phyloP scores from a whole-genome alignment of 2,329 filamentous ascomycete genomes.

The Hypoxylon sp. region DNA sequence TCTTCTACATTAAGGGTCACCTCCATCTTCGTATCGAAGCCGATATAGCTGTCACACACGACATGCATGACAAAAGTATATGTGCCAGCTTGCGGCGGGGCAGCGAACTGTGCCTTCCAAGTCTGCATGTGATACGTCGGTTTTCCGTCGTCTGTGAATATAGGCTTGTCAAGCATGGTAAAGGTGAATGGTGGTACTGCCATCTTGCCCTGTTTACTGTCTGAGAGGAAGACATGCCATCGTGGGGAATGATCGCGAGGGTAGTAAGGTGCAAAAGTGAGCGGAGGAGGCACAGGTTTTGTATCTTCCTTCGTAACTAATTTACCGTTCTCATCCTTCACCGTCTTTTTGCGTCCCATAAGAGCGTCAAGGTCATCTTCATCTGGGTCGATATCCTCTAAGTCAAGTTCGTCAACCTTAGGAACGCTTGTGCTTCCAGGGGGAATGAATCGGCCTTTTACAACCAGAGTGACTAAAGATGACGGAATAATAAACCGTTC shows the following conservation, averaged over 20 bases:
- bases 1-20: constrained; percentile 92
- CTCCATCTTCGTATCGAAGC: constrained; percentile 92
- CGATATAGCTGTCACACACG: constrained; percentile 94
- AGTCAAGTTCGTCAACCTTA: constrained; percentile 80
- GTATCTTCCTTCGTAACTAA: constrained; percentile 69
- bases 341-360: constrained; percentile 78
- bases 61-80: constrained; percentile 97
- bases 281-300: constrained; percentile 80
- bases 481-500: constrained; percentile 93
- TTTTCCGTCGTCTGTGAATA: constrained; percentile 83
- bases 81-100: constrained; percentile 90
- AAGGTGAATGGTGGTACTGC: constrained; percentile 98
- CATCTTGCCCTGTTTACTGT: constrained; percentile 95
- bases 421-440: constrained; percentile 85
- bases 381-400: constrained; percentile 92
- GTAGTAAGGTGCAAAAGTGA: constrained; percentile 93
- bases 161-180: constrained; percentile 88
- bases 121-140: constrained; percentile 97
- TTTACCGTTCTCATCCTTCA: constrained; percentile 74
- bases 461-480: constrained; percentile 91
- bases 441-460: constrained; percentile 94
- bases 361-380: constrained; percentile 93
- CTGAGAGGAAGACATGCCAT: constrained; percentile 95
- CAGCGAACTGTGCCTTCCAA: constrained; percentile 96
- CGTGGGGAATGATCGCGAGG: constrained; percentile 89